phyloP scores from a whole-genome alignment of 768 basidiomycete genomes.

The Russula emetica region DNA sequence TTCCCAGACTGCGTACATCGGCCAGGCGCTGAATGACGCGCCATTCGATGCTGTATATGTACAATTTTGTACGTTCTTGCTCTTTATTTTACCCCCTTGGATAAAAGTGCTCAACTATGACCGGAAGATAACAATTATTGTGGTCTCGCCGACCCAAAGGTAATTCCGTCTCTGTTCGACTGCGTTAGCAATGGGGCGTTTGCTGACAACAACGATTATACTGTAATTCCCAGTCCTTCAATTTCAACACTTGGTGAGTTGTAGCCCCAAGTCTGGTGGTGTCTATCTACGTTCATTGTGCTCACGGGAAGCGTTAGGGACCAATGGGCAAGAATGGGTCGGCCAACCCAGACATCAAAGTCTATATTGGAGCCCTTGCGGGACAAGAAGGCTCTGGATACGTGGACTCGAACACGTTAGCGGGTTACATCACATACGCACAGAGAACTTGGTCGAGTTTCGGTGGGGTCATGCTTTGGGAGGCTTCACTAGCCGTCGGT shows the following conservation, averaged over 20 bases:
- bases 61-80: constrained; percentile 46
- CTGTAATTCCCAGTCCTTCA: not conserved
- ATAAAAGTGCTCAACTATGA: not conserved
- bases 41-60: constrained; percentile 41
- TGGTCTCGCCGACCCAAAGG: not conserved
- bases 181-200: not conserved
- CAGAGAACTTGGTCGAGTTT: constrained; percentile 38
- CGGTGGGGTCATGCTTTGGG: constrained; percentile 43
- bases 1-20: constrained; percentile 39
- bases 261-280: not conserved
- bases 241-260: constrained; percentile 36
- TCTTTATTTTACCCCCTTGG: not conserved
- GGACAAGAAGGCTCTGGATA: constrained; percentile 43
- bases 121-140: not conserved
- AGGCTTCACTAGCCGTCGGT: constrained; percentile 46
- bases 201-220: not conserved
- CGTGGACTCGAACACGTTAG: constrained; percentile 34
- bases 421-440: constrained; percentile 35
- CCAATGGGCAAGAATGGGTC: constrained; percentile 43
- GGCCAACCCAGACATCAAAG: constrained; percentile 44
- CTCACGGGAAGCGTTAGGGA: constrained; percentile 37
- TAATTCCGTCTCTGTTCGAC: not conserved
- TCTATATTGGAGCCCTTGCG: constrained; percentile 46
- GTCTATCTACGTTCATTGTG: not conserved
- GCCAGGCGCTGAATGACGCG: constrained; percentile 35